Base-by-base conservation (phyloP, 176 grass and related monocot genomes). In the Oryza brachyantha region DNA sequence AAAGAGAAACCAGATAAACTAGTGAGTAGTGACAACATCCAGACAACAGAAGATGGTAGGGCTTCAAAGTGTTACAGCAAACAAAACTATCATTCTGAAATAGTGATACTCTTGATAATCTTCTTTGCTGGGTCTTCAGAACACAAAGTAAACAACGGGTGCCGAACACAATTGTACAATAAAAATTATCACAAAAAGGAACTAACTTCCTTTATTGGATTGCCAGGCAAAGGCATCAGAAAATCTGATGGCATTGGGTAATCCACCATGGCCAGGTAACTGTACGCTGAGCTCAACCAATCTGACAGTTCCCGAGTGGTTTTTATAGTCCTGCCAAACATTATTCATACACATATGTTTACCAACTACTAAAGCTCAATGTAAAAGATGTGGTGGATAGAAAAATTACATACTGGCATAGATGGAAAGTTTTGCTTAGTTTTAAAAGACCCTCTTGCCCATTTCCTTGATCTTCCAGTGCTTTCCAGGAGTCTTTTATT, bases 221-320 rank as follows among this genome's bases (percentile, higher is more conserved):
- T 90, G 40, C 83, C 89, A 43, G 95, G 95, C 76, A 98, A 89
- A 64, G 95, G 92, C 89, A 98, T 98, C 48, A 98, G 50, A 87
- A 98, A 94, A 1, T 94, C 81, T 31, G 95, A 90, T 19, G 95
- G 70, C 75, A 90, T 84, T 77, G 95, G 92, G 68, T 98, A 98
- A 75, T 98, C 91, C 62, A 94, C 92, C 95, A 98, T 94, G 50
- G 89, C 92, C 27, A 98, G 83, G 76, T 98, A 98, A 86, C 95
- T 98, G 83, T 94, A 98, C 0, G 95, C 95, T 12, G 92, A 94
- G 48, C 45, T 79, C 84, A 98, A 85, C 95, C 95, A 98, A 74
- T 94, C 74, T 54, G 90, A 86, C 77, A 98, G 95, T 38, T 90
- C 85, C 2, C 25, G 75, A 10, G 87, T 89, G 29, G 70, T 90